Evolutionary conservation across 177 flowering plant species (phyloP), one percentile per base, ranked within the genome.

Genomic region (Tripterygium wilfordii): DNA sequence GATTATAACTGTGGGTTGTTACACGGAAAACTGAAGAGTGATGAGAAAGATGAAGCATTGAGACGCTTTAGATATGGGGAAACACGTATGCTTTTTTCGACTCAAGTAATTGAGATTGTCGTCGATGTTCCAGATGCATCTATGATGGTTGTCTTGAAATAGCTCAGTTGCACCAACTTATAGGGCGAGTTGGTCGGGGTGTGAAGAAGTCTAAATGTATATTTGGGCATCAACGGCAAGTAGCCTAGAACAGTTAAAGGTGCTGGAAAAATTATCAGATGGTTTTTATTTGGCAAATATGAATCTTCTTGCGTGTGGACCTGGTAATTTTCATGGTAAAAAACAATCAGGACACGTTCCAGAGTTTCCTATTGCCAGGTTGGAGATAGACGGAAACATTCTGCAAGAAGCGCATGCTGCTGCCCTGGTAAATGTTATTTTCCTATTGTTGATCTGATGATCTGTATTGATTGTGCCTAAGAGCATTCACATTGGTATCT

Each of bases 321-420:
- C 98, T 26, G 98, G 98, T 26, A 85, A 91, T 50, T 73, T 91
- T 62, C 89, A 88, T 64, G 96, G 98, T 12, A 91, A 82, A 67
- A 91, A 80, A 56, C 98, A 88, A 60, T 91, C 98, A 5, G 96
- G 98, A 13, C 98, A 91, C 62, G 77, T 91, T 60, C 98, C 98
- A 8, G 96, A 91, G 61, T 91, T 91, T 66, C 96, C 96, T 21
- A 60, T 88, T 61, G 85, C 94, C 18, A 73, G 96, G 52, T 58
- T 91, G 73, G 96, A 88, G 62, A 48, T 82, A 15, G 96, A 91
- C 68, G 98, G 98, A 22, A 82, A 69, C 66, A 78, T 85, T 40
- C 53, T 91, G 53, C 86, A 88, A 66, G 88, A 91, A 16, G 95
- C 98, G 51, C 90, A 85, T 68, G 62, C 65, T 54, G 98, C 90